Evolutionary conservation across 2,329 filamentous ascomycete species (phyloP), one percentile per base, ranked within the genome.

Genomic region (Alternaria metachromatica): DNA sequence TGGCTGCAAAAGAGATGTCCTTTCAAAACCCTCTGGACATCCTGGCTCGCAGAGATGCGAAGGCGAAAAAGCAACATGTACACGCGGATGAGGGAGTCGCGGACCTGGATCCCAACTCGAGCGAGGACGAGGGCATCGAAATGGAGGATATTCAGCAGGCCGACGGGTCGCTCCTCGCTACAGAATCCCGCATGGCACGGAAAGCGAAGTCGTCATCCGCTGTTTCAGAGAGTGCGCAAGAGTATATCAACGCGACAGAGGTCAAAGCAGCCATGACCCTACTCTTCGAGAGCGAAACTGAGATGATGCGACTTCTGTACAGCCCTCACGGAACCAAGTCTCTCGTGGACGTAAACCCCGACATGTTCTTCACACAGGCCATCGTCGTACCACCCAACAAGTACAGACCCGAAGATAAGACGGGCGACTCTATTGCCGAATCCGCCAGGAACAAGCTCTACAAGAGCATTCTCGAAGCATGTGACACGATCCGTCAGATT

Each of bases 361-460:
- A 97, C 70, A 97, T 98, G 90, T 98, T 99, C 82, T 99, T 99
- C 82, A 85, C 98, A 60, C 90, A 92, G 60, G 90, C 89, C 37
- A 84, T 99, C 56, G 84, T 98, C 13, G 93, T 99, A 0, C 94
- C 96, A 2, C 96, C 96, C 3, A 99, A 97, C 78, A 91, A 90
- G 72, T 99, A 91, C 79, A 90, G 96, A 44, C 94, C 96, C 12
- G 93, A 96, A 78, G 93, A 94, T 10, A 87, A 89, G 63, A 94
- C 92, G 28, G 93, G 93, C 37, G 89, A 91, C 46, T 89, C 94
- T 58, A 92, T 98, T 67, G 88, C 93, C 25, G 96, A 99, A 79
- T 91, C 93, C 4, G 89, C 94, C 72, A 92, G 97, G 78, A 99
- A 99, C 80, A 88, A 86, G 1, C 87, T 95, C 0, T 97, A 97